Base-by-base conservation (phyloP, 805 yeast genomes). In the Groenewaldozyma tartarivorans region DNA sequence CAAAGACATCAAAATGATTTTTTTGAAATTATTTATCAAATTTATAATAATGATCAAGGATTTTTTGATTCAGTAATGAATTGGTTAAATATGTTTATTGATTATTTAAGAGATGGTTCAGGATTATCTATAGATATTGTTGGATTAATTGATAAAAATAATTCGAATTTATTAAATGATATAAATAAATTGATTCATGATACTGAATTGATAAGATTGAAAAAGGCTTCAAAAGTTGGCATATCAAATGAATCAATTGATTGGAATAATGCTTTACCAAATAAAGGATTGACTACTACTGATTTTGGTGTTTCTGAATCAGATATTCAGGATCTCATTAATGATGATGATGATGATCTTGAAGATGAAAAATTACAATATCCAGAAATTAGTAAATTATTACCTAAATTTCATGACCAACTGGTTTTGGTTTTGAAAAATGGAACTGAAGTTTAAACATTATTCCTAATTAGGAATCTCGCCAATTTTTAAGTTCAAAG, bases 41-140 rank as follows among this genome's bases (percentile, higher is more conserved):
- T 87, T n/a, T 87, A 88, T 58, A 46, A 69, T n/a, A 76, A 82
- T 48, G 97, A 90, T 54, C 73, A 74, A 24, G 74, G 77, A 3
- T 62, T 90, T 4, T 90, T 90, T 61, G 75, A 78, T 38, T 77
- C 77, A 3, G 62, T 92, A 39, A 69, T 85, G 35, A 59, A 60
- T 4, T 90, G 96, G 96, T 67, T 85, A 35, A 76, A 81, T 44
- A 64, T 68, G 16, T 75, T 86, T 39, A 63, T 87, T 20, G 63
- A 66, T 9, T 75, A 84, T 46, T 62, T 88, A 38, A 71, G 83
- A 42, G 65, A 68, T 39, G 84, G 88, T 42, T 78, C 51, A 36
- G 46, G 45, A 62, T 67, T 36, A 61, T 67, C 39, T 42, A 50
- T 83, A 3, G 73, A 75, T 47, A 54, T 84, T 22, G 57, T 41